Conservation (phyloP, 2,329 filamentous ascomycete genomes). For the Calonectria naviculata region DNA sequence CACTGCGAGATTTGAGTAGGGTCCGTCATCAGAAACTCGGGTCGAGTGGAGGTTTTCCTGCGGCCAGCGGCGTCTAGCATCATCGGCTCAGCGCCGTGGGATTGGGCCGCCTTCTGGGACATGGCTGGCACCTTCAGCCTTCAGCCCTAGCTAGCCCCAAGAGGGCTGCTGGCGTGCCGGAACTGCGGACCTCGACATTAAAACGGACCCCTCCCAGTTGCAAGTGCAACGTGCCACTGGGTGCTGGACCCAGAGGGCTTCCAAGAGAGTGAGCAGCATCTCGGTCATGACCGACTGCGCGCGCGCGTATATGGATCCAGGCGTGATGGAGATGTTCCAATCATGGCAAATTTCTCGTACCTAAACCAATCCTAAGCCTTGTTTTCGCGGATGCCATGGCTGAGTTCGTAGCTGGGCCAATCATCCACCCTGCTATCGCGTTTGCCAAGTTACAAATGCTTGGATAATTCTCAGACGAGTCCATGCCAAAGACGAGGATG, state of each 20-base stretch:
- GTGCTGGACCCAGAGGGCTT: slow-evolving; percentile 12
- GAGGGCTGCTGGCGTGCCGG: slow-evolving; percentile 3
- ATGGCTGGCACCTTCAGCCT: slow-evolving; percentile 17
- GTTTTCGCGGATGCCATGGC: slow-evolving; percentile 9
- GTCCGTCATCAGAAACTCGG: neutral
- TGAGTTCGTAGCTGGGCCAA: slow-evolving; percentile 1
- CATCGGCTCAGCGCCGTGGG: slow-evolving; percentile 1
- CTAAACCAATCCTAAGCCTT: slow-evolving; percentile 5
- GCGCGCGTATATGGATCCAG: slow-evolving; percentile 16
- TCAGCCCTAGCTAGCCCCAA: slow-evolving; percentile 18
- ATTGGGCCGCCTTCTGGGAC: slow-evolving; percentile 4
- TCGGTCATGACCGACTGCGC: slow-evolving; percentile 17
- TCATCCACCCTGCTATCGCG: neutral
- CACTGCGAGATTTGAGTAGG: slow-evolving; percentile 12
- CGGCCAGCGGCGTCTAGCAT: slow-evolving; percentile 1
- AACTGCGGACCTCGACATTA: slow-evolving; percentile 5
- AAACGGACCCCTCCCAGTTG: slow-evolving; percentile 6
- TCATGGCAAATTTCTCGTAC: neutral
- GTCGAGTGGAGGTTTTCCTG: slow-evolving; percentile 10
- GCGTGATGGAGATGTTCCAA: neutral
- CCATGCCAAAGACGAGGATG: slow-evolving; percentile 2
- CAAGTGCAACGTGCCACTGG: slow-evolving; percentile 22
- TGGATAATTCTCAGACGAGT: neutral
- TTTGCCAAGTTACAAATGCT: neutral
- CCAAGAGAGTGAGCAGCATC: slow-evolving; percentile 3